Evolutionary conservation across 2,329 filamentous ascomycete species (phyloP).

Genomic region (Leptographium flavum): DNA sequence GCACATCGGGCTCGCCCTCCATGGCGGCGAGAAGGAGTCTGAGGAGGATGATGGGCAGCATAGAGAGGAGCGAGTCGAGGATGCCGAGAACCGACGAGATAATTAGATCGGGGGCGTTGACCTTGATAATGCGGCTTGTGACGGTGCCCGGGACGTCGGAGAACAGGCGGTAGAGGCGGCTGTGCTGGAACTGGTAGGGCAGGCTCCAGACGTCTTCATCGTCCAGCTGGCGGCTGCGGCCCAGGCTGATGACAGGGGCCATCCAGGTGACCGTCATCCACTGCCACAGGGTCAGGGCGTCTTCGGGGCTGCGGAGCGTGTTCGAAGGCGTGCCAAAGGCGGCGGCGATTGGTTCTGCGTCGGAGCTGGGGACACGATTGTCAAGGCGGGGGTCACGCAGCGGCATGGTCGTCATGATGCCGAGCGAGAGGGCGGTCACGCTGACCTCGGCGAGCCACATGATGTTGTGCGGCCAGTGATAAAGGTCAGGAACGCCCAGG

Average conservation of each 20-base stretch:
- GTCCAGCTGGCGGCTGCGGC: conserved; percentile 50
- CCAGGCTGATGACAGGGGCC: conserved; percentile 53
- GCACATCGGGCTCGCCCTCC: conserved; percentile 34
- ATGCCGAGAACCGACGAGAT: conserved; percentile 52
- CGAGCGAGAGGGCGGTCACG: conserved; percentile 30
- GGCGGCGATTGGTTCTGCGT: conserved; percentile 33
- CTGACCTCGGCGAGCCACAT: conserved; percentile 19
- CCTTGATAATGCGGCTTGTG: conserved; percentile 51
- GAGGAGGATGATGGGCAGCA: conserved; percentile 53
- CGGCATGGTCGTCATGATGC: conserved; percentile 52
- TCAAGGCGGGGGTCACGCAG: conserved; percentile 45
- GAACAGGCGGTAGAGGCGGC: conserved; percentile 59
- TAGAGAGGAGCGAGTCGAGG: conserved; percentile 40
- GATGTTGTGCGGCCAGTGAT: conserved; percentile 10
- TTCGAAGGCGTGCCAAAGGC: conserved; percentile 38
- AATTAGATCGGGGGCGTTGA: conserved; percentile 66
- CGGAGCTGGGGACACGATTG: conserved; percentile 18
- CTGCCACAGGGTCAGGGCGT: conserved; percentile 65
- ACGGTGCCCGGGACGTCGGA: conserved; percentile 60
- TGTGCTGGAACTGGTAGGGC: conserved; percentile 70
- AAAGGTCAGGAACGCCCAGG: conserved; percentile 19
- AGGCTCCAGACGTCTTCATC: conserved; percentile 73
- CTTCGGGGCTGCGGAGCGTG: conserved; percentile 59
- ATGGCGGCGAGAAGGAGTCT: conserved; percentile 57
- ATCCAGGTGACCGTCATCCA: conserved; percentile 83